Evolutionary conservation across 192 early-diverging fungal genomes (phyloP), one percentile per base, ranked within the genome.

Genomic region (Umbelopsis sp.): DNA sequence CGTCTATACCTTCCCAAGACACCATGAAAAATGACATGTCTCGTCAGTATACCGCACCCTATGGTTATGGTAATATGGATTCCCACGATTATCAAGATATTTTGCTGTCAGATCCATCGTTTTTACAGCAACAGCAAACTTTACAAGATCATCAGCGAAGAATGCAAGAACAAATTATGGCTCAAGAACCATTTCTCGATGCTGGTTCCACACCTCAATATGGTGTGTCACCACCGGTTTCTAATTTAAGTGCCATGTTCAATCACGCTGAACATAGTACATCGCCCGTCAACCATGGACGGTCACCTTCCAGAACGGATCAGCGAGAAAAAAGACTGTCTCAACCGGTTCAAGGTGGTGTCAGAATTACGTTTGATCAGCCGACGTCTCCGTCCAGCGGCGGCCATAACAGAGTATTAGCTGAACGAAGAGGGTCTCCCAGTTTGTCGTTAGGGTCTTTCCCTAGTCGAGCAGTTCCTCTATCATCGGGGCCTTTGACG

Each of bases 131-230:
- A 30, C 72, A 74, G 44, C 72, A 74, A 27, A 35, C 68, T n/a
- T 47, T 74, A 46, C 72, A 74, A 61, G 58, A 74, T 20, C 72
- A 74, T 49, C 72, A 74, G 44, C 30, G 53, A 64, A 33, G 53
- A n/a, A 69, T 72, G 67, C 67, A 69, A 69, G 64, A 48, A 50
- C 66, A 58, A 27, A 44, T 67, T 27, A 35, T 46, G 30, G 49
- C n/a, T 41, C 51, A 73, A 67, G 66, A 73, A 8, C 46, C 48
- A 11, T 47, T 50, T 69, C 55, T 9, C 67, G 49, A 50, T 61
- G 55, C 13, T 10, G 25, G 25, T 52, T 25, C 51, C 11, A 23
- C 55, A 4, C 27, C 9, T 0, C 55, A 61, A n/a, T 61, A 61
- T 30, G 30, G 55, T 41, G 37, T 41, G 16, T 48, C 53, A 64